Base-by-base conservation (phyloP, 176 grass and related monocot genomes). In the Carex parvula region DNA sequence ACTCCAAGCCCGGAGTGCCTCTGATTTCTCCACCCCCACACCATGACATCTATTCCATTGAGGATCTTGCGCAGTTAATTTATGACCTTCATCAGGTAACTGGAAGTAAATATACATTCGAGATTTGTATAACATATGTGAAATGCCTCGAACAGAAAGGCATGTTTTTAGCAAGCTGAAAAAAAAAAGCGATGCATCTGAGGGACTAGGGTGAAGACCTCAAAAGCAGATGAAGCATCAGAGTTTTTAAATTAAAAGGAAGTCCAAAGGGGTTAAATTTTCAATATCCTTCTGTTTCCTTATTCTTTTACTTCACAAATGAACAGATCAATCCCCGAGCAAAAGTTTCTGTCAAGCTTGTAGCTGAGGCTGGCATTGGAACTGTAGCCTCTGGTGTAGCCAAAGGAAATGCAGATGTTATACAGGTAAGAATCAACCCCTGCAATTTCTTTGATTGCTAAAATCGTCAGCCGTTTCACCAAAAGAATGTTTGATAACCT, bases 31-130 rank as follows among this genome's bases (percentile, higher is more conserved):
- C 97, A 84, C 97, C 97, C 11, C 97, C 97, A 9, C 97, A 99
- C 82, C 97, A 99, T 85, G 97, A 99, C 84, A 99, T 99, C 75
- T 99, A 99, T 90, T 99, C 97, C 24, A 99, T 99, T 1, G 97
- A 99, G 85, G 97, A 99, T 99, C 97, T 99, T 58, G 97, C 97
- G 3, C 97, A 99, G 86, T 89, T 99, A 81, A 99, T 99, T 92
- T 99, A 87, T 85, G 97, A 99, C 64, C 97, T 99, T 55, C 97
- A 99, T 94, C 97, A 99, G 97, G 97, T 99, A 85, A 89, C 77
- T 86, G 37, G 22, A 64, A 81, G 59, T 63, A 63, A 59, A 81
- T 63, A 3, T 44, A 37, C 50, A 26, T 42, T 46, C 1, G 26
- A 10, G 21, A 33, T 79, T 64, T 81, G 18, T 78, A 56, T 57